phyloP scores from a whole-genome alignment of 345 rosid genomes.

The Linum usitatissimum region DNA sequence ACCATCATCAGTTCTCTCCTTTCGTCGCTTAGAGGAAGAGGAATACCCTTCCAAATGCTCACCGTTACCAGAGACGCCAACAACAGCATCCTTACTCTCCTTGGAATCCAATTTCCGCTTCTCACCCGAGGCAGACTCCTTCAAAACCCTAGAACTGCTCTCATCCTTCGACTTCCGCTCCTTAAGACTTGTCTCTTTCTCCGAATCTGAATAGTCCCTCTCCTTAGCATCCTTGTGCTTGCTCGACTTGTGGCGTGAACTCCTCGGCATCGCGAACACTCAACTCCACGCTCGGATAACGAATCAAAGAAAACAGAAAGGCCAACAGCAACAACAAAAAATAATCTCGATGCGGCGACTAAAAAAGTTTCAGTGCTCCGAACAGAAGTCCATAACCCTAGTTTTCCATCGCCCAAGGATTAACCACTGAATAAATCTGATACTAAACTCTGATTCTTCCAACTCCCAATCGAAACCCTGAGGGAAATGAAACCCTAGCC shows the following conservation, averaged over 20 bases:
- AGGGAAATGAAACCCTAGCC: constrained; percentile 18
- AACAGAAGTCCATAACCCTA: background rate
- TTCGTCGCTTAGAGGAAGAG: constrained; percentile 55
- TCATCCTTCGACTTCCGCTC: constrained; percentile 54
- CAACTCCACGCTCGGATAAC: background rate
- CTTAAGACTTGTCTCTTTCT: constrained; percentile 52
- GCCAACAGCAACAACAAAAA: background rate
- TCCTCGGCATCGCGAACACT: constrained; percentile 51
- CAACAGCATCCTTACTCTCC: constrained; percentile 35
- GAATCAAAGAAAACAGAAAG: background rate
- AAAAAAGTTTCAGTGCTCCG: background rate
- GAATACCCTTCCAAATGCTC: constrained; percentile 49
- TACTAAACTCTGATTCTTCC: background rate
- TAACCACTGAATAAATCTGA: background rate
- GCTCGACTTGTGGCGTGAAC: constrained; percentile 94
- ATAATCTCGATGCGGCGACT: background rate
- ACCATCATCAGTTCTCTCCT: constrained; percentile 43
- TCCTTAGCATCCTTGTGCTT: constrained; percentile 74
- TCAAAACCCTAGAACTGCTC: constrained; percentile 38
- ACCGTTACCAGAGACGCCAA: constrained; percentile 38
- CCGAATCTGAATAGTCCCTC: constrained; percentile 82
- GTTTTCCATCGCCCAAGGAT: background rate
- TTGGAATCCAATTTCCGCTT: constrained; percentile 55
- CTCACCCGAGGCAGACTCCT: constrained; percentile 48
- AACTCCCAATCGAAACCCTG: constrained; percentile 10